These are phyloP conservation scores for Pleurotus giganteus DNA, from an alignment of 768 basidiomycete genomes.

Conservation along the genomic window DNA sequence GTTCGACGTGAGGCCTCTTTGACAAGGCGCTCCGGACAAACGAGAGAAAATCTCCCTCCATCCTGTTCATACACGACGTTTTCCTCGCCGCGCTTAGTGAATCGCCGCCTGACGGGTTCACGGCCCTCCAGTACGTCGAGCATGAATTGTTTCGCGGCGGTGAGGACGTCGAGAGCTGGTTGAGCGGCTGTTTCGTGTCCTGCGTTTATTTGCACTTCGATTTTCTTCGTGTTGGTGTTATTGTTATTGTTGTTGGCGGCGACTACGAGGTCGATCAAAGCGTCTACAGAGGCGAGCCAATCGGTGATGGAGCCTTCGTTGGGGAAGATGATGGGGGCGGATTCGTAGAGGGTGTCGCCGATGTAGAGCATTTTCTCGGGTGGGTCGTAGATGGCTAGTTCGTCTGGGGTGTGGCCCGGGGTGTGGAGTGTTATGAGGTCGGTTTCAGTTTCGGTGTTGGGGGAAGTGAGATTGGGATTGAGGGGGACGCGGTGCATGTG, in stretches of 20 bases:
- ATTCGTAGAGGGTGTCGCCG: conserved; percentile 56
- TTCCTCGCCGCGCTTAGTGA: conserved; percentile 31
- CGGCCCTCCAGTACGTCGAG: conserved; percentile 41
- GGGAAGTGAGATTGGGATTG: too few species aligned
- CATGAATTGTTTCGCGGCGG: conserved; percentile 42
- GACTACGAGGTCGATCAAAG: conserved; percentile 43
- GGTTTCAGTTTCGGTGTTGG: not conserved
- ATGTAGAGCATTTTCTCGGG: conserved; percentile 52
- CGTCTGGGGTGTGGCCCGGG: conserved; percentile 59
- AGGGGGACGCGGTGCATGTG: conserved; percentile 33
- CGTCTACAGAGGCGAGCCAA: conserved; percentile 46
- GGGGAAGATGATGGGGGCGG: conserved; percentile 54
- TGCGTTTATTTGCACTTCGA: conserved; percentile 39
- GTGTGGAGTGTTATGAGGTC: conserved; percentile 49
- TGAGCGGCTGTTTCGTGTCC: conserved; percentile 46
- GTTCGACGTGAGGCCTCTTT: conserved; percentile 26
- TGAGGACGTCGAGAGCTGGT: conserved; percentile 45
- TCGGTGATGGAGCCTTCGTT: conserved; percentile 48
- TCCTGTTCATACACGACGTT: conserved; percentile 43
- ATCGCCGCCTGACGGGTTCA: conserved; percentile 31
- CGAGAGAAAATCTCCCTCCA: conserved; percentile 37
- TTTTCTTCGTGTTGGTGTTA: conserved; percentile 18
- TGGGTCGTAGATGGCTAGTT: conserved; percentile 51
- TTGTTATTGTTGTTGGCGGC: too few species aligned
- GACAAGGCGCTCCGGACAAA: conserved; percentile 48